Base-by-base conservation (phyloP, 352 stramenopile species). In the Pythium angustatum region DNA sequence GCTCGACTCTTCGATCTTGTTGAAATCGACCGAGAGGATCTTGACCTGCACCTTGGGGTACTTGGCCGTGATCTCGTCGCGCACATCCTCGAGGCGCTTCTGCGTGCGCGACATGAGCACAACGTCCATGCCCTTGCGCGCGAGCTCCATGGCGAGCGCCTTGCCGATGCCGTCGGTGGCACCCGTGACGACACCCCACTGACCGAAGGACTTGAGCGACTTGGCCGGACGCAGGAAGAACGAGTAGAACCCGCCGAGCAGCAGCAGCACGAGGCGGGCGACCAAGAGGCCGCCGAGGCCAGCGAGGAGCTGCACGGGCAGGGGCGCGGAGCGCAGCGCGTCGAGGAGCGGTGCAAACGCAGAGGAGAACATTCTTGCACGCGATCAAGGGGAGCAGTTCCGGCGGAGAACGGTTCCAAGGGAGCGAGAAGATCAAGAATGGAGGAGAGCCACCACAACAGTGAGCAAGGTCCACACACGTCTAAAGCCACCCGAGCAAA, bases 91-190 rank as follows among this genome's bases (percentile, higher is more conserved):
- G 12, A 99, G 87, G 68, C 98, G 98, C 48, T 87, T 83, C 76
- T 99, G 93, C 34, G 97, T 99, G 67, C 98, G 91, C 57, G 90
- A 98, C 73, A 99, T 98, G 52, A 99, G 87, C 55, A 99, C 78
- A 24, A 99, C 80, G 72, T 97, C 99, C 73, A 99, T 88, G 30
- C 96, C 97, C 73, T 98, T 96, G 73, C 97, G 96, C 17, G 97
- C 97, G 24, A 99, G 83, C 71, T 98, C 92, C 64, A 99, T 81
- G 49, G 87, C 89, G 26, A 95, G 88, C 27, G 85, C 89, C 74
- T 97, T 97, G 69, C 90, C 91, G 64, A 97, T 97, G 68, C 91
- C 91, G 64, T 97, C 90, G n/a, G 88, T 99, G 38, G 96, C 97
- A 54, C 97, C 97, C 41, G 97, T 99, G 49, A 99, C 87, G 41